Evolutionary conservation across 257 asterid genomes (phyloP), one percentile per base, ranked within the genome.

Genomic region (Asclepias syriaca): DNA sequence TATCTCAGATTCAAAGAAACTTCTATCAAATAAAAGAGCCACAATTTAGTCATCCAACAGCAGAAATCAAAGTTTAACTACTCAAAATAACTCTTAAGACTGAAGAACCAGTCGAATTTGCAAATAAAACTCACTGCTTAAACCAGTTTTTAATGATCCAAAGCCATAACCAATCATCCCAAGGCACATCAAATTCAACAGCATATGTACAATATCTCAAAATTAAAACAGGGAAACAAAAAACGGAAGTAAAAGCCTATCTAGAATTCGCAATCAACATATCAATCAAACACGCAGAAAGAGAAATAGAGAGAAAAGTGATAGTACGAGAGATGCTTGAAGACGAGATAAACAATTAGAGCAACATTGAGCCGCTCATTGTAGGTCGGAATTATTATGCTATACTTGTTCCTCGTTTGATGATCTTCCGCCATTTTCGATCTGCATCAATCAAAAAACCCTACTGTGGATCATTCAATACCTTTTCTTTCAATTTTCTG

Each of bases 291-390:
- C 21, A 74, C 8, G 15, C 43, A 73, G 29, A 63, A 45, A 50
- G 12, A 56, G 69, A 50, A 64, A 69, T 27, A 73, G 29, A 63
- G 57, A 50, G 6, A 56, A 50, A 64, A 69, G 78, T 73, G 79
- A 76, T 71, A 58, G 65, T 59, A 83, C 91, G 84, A 50, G 58
- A 95, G 89, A 82, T 95, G 99, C 86, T 95, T 95, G 87, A 92
- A 90, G 68, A 92, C 76, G 74, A 95, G 99, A 85, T 87, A 95
- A 80, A 87, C 77, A 72, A 91, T 75, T 72, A 92, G 93, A 71
- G 99, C 97, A 68, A 95, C 87, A 83, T 95, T 95, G 85, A 92
- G 98, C 74, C 99, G 95, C 80, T 95, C 99, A 51, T 95, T 95
- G 89, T 91, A 95, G 60, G 98, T 95, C 1, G 99, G 99, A 43